Evolutionary conservation across 164 flowering plant species (phyloP).

Genomic region (Piper longum): DNA sequence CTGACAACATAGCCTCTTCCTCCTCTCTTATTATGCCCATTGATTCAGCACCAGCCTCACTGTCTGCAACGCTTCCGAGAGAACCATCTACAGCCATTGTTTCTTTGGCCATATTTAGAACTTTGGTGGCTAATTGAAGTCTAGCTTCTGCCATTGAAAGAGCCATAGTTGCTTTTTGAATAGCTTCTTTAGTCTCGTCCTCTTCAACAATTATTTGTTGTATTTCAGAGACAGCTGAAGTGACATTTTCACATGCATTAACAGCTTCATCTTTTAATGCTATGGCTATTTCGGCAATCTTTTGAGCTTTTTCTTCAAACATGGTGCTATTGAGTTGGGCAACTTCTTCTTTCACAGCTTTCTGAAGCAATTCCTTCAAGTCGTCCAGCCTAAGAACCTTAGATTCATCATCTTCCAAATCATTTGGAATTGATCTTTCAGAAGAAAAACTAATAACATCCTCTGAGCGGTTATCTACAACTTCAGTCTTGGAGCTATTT

Average conservation of each 20-base stretch:
- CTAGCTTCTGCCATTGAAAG: slow-evolving; percentile 88
- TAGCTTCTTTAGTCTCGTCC: slow-evolving; percentile 55
- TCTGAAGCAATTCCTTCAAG: slow-evolving; percentile 51
- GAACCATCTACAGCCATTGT: slow-evolving; percentile 14
- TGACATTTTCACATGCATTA: slow-evolving; percentile 60
- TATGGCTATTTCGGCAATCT: slow-evolving; percentile 80
- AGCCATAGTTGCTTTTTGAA: slow-evolving; percentile 74
- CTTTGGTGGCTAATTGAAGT: slow-evolving; percentile 47
- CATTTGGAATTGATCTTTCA: slow-evolving; percentile 10
- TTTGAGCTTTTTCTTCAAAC: slow-evolving; percentile 94
- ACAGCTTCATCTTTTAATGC: slow-evolving; percentile 70
- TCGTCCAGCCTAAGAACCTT: slow-evolving; percentile 48
- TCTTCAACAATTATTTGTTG: slow-evolving; percentile 54
- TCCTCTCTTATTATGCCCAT: slow-evolving; percentile 14
- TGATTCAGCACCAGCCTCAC: slow-evolving; percentile 13
- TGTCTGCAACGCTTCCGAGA: slow-evolving; percentile 16
- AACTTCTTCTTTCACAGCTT: slow-evolving; percentile 62
- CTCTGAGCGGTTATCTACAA: slow-evolving; percentile 15
- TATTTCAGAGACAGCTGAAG: slow-evolving; percentile 26
- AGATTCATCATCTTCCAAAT: slow-evolving; percentile 17
- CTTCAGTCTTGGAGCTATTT: slow-evolving; percentile 31
- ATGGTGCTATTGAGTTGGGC: slow-evolving; percentile 64
- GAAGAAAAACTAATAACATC: slow-evolving; percentile 6
- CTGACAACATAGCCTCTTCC: slow-evolving; percentile 30
- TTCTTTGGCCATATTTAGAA: slow-evolving; percentile 24